Evolutionary conservation across 352 stramenopile species (phyloP).

Genomic region (Phytophthora boehmeriae): DNA sequence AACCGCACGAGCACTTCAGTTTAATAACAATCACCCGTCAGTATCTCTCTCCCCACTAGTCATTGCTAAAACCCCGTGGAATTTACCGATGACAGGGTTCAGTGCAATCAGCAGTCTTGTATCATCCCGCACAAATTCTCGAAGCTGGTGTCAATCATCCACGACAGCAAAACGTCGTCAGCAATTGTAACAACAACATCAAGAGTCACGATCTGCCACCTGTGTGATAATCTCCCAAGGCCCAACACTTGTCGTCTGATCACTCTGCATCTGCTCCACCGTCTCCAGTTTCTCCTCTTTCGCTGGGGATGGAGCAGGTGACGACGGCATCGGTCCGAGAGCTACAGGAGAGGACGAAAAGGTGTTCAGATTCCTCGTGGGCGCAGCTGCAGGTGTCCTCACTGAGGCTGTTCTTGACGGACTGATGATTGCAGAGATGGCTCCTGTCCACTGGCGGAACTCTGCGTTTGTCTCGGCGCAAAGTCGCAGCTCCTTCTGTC

Average conservation of each 20-base stretch:
- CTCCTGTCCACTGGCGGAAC: slow-evolving; percentile 78
- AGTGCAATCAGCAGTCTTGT: slow-evolving; percentile 43
- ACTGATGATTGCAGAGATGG: slow-evolving; percentile 72
- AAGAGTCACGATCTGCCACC: not conserved
- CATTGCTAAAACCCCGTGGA: not conserved
- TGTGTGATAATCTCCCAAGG: slow-evolving; percentile 16
- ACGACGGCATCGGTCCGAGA: slow-evolving; percentile 8
- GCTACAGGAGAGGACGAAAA: slow-evolving; percentile 4
- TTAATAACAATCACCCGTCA: slow-evolving; percentile 4
- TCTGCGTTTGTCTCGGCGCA: slow-evolving; percentile 75
- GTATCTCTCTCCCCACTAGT: not conserved
- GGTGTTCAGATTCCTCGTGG: slow-evolving; percentile 9
- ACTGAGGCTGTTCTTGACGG: slow-evolving; percentile 20
- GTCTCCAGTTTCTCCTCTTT: slow-evolving; percentile 14
- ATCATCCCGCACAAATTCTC: slow-evolving; percentile 18
- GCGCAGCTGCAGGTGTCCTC: slow-evolving; percentile 12
- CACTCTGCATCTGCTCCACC: not conserved
- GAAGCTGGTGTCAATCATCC: slow-evolving; percentile 14
- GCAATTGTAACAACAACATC: not conserved
- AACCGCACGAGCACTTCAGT: slow-evolving; percentile 53
- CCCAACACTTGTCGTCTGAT: not conserved
- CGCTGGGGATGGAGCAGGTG: slow-evolving; percentile 8
- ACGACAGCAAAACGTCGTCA: slow-evolving; percentile 1
- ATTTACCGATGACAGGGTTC: slow-evolving; percentile 49
- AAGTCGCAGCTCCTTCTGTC: slow-evolving; percentile 49